Conservation (phyloP, 805 yeast species). For the Jamesozyma rosinii region DNA sequence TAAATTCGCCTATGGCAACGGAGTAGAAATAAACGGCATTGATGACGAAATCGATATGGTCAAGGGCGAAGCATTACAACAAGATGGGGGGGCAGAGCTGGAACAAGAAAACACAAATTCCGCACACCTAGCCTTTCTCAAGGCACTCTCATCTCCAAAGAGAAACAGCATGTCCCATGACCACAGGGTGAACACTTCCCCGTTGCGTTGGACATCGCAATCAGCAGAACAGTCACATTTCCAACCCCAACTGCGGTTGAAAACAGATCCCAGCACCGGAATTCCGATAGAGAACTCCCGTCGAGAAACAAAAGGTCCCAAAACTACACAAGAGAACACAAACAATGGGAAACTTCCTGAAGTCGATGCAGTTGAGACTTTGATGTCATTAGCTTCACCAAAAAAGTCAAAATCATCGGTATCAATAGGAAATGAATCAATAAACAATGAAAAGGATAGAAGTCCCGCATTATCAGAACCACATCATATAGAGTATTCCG, state of each 20-base stretch:
- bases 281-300: conserved; percentile 1
- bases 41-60: conserved; percentile 7
- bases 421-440: conserved; percentile 1
- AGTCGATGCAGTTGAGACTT: conserved; percentile 35
- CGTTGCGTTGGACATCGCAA: background rate
- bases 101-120: conserved; percentile 26
- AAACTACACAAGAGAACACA: background rate
- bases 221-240: background rate
- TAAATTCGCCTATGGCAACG: conserved; percentile 8
- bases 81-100: conserved; percentile 5
- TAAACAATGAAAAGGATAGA: background rate
- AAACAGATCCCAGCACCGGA: background rate
- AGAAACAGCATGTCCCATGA: background rate
- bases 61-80: background rate
- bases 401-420: conserved; percentile 16
- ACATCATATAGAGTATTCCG: background rate
- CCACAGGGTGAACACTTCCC: conserved; percentile 1
- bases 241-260: background rate
- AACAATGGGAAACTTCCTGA: conserved; percentile 24
- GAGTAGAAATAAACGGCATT: conserved; percentile 1
- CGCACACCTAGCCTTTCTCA: conserved; percentile 34
- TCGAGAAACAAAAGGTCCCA: background rate
- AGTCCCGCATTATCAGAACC: background rate
- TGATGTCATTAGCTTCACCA: conserved; percentile 36
- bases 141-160: conserved; percentile 28